A percentile compares a stretch with the other conserved stretches of the same genome.
Evolutionary conservation across 257 asterid species (phyloP).

Genomic region (Solanum sitiens): DNA sequence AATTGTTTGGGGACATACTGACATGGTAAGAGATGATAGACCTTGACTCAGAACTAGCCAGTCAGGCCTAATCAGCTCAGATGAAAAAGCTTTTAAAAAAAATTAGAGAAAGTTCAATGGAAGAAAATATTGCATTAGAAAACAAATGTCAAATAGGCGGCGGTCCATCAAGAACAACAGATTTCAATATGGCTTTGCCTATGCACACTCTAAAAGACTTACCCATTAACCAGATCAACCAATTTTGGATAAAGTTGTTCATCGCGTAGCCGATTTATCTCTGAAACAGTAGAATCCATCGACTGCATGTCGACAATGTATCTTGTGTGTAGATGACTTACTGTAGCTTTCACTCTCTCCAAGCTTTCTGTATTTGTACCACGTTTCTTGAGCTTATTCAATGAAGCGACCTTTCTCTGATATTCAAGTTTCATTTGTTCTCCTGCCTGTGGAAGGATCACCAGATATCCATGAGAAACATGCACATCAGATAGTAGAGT

Average conservation of each 20-base stretch:
- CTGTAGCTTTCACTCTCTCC: slow-evolving; percentile 93
- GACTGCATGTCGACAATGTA: slow-evolving; percentile 99
- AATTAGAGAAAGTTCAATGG: background rate
- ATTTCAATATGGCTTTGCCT: background rate
- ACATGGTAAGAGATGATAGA: background rate
- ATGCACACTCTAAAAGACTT: slow-evolving; percentile 22
- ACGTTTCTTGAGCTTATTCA: slow-evolving; percentile 80
- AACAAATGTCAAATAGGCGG: background rate
- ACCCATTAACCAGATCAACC: slow-evolving; percentile 79
- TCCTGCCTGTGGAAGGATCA: slow-evolving; percentile 57
- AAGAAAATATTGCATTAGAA: background rate
- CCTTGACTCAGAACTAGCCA: background rate
- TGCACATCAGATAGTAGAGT: background rate
- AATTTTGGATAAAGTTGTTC: slow-evolving; percentile 85
- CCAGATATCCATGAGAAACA: background rate
- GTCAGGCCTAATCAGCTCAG: background rate
- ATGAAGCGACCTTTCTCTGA: slow-evolving; percentile 61
- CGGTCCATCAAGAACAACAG: background rate
- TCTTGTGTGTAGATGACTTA: slow-evolving; percentile 95
- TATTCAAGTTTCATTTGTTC: slow-evolving; percentile 93
- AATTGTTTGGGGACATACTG: background rate
- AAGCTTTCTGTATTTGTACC: slow-evolving; percentile 60
- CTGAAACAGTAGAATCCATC: slow-evolving; percentile 96
- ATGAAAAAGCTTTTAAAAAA: background rate
- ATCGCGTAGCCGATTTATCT: slow-evolving; percentile 82